Evolutionary conservation across 495 filamentous ascomycete species (phyloP), one percentile per base, ranked within the genome.

Genomic region (Talaromyces stipitatus): DNA sequence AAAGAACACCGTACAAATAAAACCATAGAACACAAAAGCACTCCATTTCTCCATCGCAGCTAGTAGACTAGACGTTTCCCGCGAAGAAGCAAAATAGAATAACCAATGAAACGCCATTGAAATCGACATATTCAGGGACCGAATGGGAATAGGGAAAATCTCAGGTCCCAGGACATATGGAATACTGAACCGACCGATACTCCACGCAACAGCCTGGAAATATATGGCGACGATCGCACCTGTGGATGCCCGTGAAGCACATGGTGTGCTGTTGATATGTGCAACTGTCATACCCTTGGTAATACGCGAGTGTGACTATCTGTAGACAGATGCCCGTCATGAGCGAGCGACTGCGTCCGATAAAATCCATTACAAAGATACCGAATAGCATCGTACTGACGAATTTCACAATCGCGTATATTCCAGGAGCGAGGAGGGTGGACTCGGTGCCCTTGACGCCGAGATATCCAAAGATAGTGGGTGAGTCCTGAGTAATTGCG

Each of bases 121-220:
- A 47, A 66, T 63, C 16, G 65, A 68, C 46, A 63, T 58, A 26
- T 61, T 60, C 33, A 70, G 58, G 0, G 66, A 58, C 2, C 68
- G 60, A 26, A 69, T 68, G 28, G 58, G 62, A 16, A 84, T 69
- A 2, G 85, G 85, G 62, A 82, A 89, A 27, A 88, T 76, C 66
- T 89, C 85, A 0, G 84, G 76, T 47, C 80, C 83, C 54, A 87
- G 73, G 3, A 88, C 73, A 58, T 86, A 87, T 52, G 83, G 85
- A 63, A 86, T 83, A 14, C 69, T 74, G 60, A 84, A 85, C 82
- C 82, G 86, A 26, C 84, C 83, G 7, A 86, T 68, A 2, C 80
- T 81, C 83, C 85, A 89, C 3, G 81, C 82, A 20, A 77, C 66
- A 8, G 78, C 82, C 0, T 75, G 78, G 23, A 85, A 20, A 58